Base-by-base conservation (phyloP, 352 stramenopile genomes). In the Poterioochromonas sp. region DNA sequence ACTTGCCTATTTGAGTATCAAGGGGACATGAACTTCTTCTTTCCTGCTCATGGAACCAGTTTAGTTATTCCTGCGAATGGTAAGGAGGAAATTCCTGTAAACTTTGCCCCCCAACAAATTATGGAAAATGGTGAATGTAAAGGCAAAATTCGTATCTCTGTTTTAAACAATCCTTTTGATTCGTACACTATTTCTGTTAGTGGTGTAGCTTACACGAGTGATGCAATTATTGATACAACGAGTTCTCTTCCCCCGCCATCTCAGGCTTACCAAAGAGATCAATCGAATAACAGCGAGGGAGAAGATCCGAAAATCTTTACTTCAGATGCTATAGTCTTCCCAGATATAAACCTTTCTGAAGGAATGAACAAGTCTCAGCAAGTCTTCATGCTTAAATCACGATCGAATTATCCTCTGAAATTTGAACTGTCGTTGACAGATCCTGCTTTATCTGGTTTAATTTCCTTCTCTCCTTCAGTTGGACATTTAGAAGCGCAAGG, bases 141-240 rank as follows among this genome's bases (percentile, higher is more conserved):
- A 0, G 84, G 82, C 0, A 70, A 84, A 29, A 81, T 96, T 18
- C 92, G 92, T 79, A 84, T 95, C 18, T 89, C 84, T 0, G 90
- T 96, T 0, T 86, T 95, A 77, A 92, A 94, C 79, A 96, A 96
- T 44, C 83, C 83, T 15, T 96, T 93, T 76, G 91, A 94, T 73
- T 86, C 92, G 26, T 92, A 88, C 1, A 85, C 73, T 5, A 78
- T 95, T 35, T 87, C 85, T 63, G 73, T 95, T n/a, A 79, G 79
- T 0, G 91, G 90, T 2, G 82, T 82, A 47, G 88, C 88, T 15
- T 96, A 91, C 76, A 34, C 43, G 1, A 69, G 71, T 69, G 71
- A 78, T 69, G 71, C 71, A 26, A 18, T 78, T 40, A 68, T 78
- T 32, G 71, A 78, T 35, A 68, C 29, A 8, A 34, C 26, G 3